Conservation (phyloP, 2,329 filamentous ascomycete species). For the Aspergillus tamarii region DNA sequence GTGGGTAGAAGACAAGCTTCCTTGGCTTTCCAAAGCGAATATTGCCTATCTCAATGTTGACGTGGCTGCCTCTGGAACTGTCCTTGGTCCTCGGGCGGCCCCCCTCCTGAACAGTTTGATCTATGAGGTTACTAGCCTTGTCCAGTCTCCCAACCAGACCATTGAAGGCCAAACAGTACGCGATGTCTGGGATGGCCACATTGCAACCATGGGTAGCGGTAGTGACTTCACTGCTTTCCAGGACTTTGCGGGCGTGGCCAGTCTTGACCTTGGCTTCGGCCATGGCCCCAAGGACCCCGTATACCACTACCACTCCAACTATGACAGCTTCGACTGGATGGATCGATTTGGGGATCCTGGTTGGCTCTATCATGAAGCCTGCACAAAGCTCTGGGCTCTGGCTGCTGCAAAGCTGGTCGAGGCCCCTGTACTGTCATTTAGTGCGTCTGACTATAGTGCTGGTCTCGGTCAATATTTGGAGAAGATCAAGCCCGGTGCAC, state of each 20-base stretch:
- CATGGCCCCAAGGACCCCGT: slow-evolving; percentile 48
- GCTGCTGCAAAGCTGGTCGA: slow-evolving; percentile 65
- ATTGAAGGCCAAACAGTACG: slow-evolving; percentile 68
- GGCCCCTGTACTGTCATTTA: slow-evolving; percentile 64
- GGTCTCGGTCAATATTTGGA: slow-evolving; percentile 54
- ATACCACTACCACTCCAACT: slow-evolving; percentile 83
- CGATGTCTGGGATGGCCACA: slow-evolving; percentile 67
- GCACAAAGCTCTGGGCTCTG: slow-evolving; percentile 68
- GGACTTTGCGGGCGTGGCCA: slow-evolving; percentile 69
- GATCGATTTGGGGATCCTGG: slow-evolving; percentile 70
- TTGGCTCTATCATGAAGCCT: slow-evolving; percentile 63
- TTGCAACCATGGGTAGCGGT: slow-evolving; percentile 70
- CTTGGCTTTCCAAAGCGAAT: slow-evolving; percentile 73
- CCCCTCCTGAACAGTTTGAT: slow-evolving; percentile 77
- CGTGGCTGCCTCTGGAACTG: slow-evolving; percentile 67
- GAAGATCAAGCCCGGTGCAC: slow-evolving; percentile 30
- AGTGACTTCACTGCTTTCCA: slow-evolving; percentile 77
- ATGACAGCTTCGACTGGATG: slow-evolving; percentile 87
- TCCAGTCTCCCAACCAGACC: slow-evolving; percentile 76
- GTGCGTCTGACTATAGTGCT: slow-evolving; percentile 66
- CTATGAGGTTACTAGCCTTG: slow-evolving; percentile 64
- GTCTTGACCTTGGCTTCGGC: slow-evolving; percentile 65
- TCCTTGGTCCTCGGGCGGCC: slow-evolving; percentile 68
- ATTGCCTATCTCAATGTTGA: slow-evolving; percentile 89
- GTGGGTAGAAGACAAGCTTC: slow-evolving; percentile 88